Evolutionary conservation across 306 rosid genomes (phyloP).

Genomic region (Cucurbita argyrosperma): DNA sequence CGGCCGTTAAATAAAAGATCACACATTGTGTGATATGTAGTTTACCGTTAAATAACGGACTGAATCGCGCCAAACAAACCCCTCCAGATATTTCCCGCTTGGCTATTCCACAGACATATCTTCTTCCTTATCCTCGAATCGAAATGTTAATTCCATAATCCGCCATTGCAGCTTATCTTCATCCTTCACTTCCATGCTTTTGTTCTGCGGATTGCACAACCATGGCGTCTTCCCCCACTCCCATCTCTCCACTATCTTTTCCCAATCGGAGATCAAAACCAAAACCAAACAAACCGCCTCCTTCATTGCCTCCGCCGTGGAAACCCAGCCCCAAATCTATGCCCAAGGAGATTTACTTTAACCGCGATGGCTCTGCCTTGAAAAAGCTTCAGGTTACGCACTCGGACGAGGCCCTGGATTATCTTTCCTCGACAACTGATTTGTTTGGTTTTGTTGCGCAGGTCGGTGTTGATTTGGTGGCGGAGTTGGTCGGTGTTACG

Average conservation of each 20-base stretch:
- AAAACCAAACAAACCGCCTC: slow-evolving; percentile 19
- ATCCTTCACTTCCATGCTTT: not conserved
- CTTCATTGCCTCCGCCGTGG: slow-evolving; percentile 16
- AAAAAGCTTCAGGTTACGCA: slow-evolving; percentile 54
- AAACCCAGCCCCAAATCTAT: slow-evolving; percentile 39
- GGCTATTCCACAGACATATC: not conserved
- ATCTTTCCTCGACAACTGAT: not conserved
- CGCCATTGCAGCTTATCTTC: not conserved
- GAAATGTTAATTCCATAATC: not conserved
- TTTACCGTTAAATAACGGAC: not conserved
- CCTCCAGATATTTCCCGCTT: not conserved
- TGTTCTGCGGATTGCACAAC: not conserved
- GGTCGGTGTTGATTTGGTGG: slow-evolving; percentile 81
- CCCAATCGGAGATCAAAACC: slow-evolving; percentile 10
- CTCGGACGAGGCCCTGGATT: not conserved
- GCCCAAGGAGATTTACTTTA: slow-evolving; percentile 62
- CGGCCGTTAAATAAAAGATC: too few species aligned
- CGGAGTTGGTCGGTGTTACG: slow-evolving; percentile 78
- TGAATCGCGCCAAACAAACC: not conserved
- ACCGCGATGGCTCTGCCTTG: slow-evolving; percentile 55
- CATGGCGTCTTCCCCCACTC: slow-evolving; percentile 55
- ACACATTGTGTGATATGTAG: too few species aligned
- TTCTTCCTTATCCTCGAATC: not conserved
- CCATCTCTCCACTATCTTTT: slow-evolving; percentile 42
- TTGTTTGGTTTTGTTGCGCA: slow-evolving; percentile 20